These are phyloP conservation scores for Russula sp. DNA, from an alignment of 768 basidiomycete species.

Conservation along the genomic window DNA sequence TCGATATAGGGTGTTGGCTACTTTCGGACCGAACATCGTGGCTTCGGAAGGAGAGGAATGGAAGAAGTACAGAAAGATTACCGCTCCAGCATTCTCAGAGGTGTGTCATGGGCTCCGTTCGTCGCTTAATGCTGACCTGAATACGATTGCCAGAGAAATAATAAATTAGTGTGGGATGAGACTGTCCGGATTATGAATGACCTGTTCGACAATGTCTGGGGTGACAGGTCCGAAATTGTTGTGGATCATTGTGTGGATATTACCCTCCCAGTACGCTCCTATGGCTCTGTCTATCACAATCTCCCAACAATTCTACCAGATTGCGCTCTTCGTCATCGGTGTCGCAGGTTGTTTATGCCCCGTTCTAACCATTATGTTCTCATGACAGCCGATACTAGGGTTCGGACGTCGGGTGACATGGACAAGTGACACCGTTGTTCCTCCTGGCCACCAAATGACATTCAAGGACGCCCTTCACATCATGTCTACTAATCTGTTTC, in stretches of 20 bases:
- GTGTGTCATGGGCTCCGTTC: constrained; percentile 34
- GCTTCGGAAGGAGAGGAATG: constrained; percentile 61
- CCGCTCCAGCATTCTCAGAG: constrained; percentile 63
- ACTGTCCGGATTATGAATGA: constrained; percentile 36
- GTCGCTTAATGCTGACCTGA: not conserved
- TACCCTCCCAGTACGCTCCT: constrained; percentile 49
- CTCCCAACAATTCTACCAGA: constrained; percentile 35
- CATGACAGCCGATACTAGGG: constrained; percentile 28
- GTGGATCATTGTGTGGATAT: constrained; percentile 50
- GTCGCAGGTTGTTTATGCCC: constrained; percentile 40
- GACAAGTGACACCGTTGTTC: constrained; percentile 43
- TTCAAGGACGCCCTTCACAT: constrained; percentile 51
- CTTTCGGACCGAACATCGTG: constrained; percentile 62
- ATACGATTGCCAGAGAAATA: constrained; percentile 36
- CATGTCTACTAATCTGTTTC: constrained; percentile 40
- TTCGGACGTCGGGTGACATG: constrained; percentile 54
- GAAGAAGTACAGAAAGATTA: constrained; percentile 62
- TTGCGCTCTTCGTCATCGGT: constrained; percentile 55
- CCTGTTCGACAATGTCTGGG: constrained; percentile 47
- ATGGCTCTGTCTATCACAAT: no score
- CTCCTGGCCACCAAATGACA: constrained; percentile 46
- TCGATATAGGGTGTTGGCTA: constrained; percentile 43
- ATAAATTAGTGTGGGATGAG: constrained; percentile 43
- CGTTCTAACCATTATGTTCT: not conserved
- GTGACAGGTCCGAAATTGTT: constrained; percentile 39